Conservation (phyloP, 2,329 filamentous ascomycete species). For the Pestalotiopsis sp. region DNA sequence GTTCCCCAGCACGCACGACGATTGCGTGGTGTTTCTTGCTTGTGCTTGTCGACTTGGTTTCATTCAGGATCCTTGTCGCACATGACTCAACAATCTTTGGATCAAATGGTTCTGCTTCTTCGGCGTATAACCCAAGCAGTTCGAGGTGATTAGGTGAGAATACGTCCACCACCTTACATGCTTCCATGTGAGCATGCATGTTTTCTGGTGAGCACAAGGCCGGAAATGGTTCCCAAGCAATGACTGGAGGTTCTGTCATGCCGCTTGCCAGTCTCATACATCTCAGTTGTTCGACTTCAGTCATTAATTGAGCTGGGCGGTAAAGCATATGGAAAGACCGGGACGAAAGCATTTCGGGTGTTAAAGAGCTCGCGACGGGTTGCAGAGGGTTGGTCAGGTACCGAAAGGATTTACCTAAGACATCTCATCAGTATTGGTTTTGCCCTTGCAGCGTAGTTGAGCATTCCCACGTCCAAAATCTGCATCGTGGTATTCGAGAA, state of each 20-base stretch:
- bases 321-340: constrained; percentile 29
- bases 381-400: constrained; percentile 24
- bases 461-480: constrained; percentile 28
- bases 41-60: constrained; percentile 20
- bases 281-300: constrained; percentile 24
- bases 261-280: constrained; percentile 9
- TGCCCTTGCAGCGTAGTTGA: not conserved
- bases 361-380: constrained; percentile 17
- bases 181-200: constrained; percentile 28
- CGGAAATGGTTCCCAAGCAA: constrained; percentile 21
- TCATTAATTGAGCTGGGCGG: constrained; percentile 18
- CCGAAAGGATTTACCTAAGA: constrained; percentile 24
- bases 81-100: constrained; percentile 22
- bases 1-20: constrained; percentile 33
- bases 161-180: constrained; percentile 31
- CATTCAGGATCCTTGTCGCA: constrained; percentile 28
- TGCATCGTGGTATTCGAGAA: constrained; percentile 23
- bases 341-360: constrained; percentile 17
- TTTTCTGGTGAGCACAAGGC: constrained; percentile 21
- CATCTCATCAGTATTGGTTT: not conserved
- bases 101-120: constrained; percentile 24
- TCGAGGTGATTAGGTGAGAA: constrained; percentile 43
- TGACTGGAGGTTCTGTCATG: constrained; percentile 5
- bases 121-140: constrained; percentile 26
- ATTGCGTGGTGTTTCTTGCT: constrained; percentile 16